Evolutionary conservation across 192 early-diverging fungal species (phyloP), one percentile per base, ranked within the genome.

Genomic region (Backusella parvicylindrica): DNA sequence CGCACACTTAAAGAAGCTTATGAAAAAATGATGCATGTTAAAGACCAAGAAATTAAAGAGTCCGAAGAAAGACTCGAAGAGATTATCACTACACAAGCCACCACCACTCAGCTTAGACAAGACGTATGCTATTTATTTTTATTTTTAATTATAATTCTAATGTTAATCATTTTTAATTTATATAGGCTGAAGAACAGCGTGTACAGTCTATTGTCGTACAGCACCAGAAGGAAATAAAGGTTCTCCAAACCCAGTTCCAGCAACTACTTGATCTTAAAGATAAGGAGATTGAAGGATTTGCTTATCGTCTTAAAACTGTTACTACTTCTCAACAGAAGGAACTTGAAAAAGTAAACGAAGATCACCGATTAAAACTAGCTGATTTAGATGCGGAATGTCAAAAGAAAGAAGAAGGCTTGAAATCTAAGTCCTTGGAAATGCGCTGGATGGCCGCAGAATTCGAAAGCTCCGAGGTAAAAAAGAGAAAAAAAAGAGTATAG

Each of bases 371-470:
- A 26, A 77, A 81, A 41, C 41, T 79, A 30, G 28, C 72, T 47
- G 73, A 77, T 64, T 38, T 83, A 26, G 78, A 83, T 47, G 23
- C 64, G 7, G 68, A 73, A 3, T 50, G 70, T 47, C 76, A 68
- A 30, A 72, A 66, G 35, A 77, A 75, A 64, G 73, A 78, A 18
- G 79, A 70, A 33, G 38, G 79, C 40, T 18, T 83, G 30, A 80
- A 81, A 64, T 72, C 43, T 13, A 78, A 74, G n/a, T n/a, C 74
- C 2, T 69, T 83, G 33, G 82, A 83, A 71, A 64, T 78, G 32
- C 63, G 71, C 15, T 84, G 82, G 82, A 70, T 84, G 56, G 80
- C 81, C 31, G 76, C 78, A 15, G 82, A 84, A 36, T 70, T 74
- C 26, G 75, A 82, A 36, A 65, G 74, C 35, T 78, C 81, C 36